Evolutionary conservation across 495 filamentous ascomycete genomes (phyloP).

Genomic region (Geoglossum glabrum): DNA sequence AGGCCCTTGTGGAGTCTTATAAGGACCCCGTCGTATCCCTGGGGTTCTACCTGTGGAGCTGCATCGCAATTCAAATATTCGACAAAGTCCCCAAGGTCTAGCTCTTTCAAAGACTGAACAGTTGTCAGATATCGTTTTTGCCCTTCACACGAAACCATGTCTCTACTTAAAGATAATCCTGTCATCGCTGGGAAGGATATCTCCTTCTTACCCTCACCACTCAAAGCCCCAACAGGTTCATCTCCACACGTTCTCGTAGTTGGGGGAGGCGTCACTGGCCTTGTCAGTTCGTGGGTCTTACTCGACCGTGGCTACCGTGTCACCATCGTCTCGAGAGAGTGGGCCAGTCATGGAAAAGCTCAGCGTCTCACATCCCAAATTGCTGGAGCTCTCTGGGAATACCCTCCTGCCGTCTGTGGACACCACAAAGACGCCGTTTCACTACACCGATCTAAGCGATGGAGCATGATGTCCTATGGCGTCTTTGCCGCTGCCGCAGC

Average conservation of each 20-base stretch:
- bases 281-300: constrained; percentile 25
- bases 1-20: background rate
- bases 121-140: too few species aligned
- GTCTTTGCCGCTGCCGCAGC: constrained; percentile 23
- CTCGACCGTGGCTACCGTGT: constrained; percentile 29
- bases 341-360: constrained; percentile 15
- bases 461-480: constrained; percentile 25
- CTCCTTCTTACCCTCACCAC: background rate
- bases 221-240: background rate
- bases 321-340: constrained; percentile 26
- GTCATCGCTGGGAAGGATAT: background rate
- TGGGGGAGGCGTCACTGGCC: constrained; percentile 26
- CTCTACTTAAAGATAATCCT: background rate
- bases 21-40: background rate
- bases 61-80: background rate
- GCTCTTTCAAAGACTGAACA: background rate
- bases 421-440: constrained; percentile 23
- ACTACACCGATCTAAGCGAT: constrained; percentile 21
- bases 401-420: constrained; percentile 27
- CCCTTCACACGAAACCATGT: background rate
- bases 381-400: constrained; percentile 31
- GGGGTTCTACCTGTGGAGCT: background rate
- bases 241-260: constrained; percentile 23
- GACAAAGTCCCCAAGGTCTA: background rate
- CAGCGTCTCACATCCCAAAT: constrained; percentile 29